These are phyloP conservation scores for Raffaelea deltoideospora DNA, from an alignment of 2,329 filamentous ascomycete species.

Conservation along the genomic window DNA sequence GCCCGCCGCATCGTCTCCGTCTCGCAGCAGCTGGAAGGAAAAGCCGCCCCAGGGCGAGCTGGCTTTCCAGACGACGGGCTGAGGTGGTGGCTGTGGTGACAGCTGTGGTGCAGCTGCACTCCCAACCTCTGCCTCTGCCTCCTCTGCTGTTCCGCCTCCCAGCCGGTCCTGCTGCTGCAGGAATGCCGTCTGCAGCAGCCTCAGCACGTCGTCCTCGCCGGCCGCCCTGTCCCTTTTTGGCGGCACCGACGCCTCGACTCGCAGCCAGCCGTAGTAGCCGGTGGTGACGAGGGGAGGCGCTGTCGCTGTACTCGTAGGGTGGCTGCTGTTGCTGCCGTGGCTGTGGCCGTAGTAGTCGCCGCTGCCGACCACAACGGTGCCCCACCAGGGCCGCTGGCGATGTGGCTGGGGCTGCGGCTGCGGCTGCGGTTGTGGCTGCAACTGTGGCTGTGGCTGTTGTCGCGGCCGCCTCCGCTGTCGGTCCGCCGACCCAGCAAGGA, in stretches of 20 bases:
- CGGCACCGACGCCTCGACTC: slow-evolving; percentile 30
- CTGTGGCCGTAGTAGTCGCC: slow-evolving; percentile 10
- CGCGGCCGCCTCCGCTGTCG: no score
- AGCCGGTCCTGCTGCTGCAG: no score
- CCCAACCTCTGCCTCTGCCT: slow-evolving; percentile 24
- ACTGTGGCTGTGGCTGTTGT: no score
- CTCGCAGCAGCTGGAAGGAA: slow-evolving; percentile 3
- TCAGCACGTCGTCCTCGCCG: no score
- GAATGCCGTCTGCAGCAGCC: no score
- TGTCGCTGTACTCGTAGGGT: slow-evolving; percentile 1
- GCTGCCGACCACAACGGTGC: slow-evolving; percentile 37
- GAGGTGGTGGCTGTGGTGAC: slow-evolving; percentile 15
- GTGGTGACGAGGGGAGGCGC: slow-evolving; percentile 17
- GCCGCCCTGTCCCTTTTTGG: slow-evolving; percentile 10
- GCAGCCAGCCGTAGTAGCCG: slow-evolving; percentile 36
- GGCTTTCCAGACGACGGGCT: slow-evolving; percentile 29
- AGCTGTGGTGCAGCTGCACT: not conserved
- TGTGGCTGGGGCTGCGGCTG: no score
- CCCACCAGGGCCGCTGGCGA: slow-evolving; percentile 42
- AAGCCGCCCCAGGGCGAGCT: slow-evolving; percentile 35
- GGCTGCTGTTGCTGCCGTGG: slow-evolving; percentile 17
- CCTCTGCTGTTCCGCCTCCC: slow-evolving; percentile 22
- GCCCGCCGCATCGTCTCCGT: slow-evolving; percentile 4
- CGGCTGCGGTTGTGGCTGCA: no score
- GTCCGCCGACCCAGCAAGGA: slow-evolving; percentile 25